These are phyloP conservation scores for Aquilaria malaccensis DNA, from an alignment of 345 rosid genomes.

Conservation along the genomic window DNA sequence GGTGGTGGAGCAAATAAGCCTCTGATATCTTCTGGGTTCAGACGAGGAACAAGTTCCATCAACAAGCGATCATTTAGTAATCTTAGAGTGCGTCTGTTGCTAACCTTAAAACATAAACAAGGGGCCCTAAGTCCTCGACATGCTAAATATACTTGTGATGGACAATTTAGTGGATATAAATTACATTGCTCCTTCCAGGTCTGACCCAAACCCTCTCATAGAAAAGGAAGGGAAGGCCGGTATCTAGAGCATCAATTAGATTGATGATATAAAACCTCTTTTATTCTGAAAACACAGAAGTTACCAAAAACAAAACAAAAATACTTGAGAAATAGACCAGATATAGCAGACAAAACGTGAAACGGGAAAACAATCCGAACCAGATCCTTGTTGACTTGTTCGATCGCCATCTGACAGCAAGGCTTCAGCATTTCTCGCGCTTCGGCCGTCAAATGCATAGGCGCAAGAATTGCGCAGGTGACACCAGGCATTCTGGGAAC, in stretches of 20 bases:
- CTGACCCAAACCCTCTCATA: not conserved
- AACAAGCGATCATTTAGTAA: conserved; percentile 87
- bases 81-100: conserved; percentile 78
- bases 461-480: no score
- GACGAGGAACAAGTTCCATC: conserved; percentile 96
- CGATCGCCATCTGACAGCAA: no score
- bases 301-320: no score
- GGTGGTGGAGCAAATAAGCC: conserved; percentile 99
- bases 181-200: conserved; percentile 1
- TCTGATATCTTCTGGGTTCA: conserved; percentile 77
- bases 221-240: not conserved
- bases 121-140: not conserved
- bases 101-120: conserved; percentile 41
- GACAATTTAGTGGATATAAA: not conserved
- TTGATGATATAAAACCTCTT: not conserved
- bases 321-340: no score
- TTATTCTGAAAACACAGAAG: no score
- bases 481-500: no score
- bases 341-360: no score
- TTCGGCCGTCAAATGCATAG: no score
- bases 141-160: not conserved
- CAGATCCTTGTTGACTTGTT: no score
- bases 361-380: no score
- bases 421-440: no score
- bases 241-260: not conserved